Evolutionary conservation across 345 rosid species (phyloP), one percentile per base, ranked within the genome.

Genomic region (Linum trigynum): DNA sequence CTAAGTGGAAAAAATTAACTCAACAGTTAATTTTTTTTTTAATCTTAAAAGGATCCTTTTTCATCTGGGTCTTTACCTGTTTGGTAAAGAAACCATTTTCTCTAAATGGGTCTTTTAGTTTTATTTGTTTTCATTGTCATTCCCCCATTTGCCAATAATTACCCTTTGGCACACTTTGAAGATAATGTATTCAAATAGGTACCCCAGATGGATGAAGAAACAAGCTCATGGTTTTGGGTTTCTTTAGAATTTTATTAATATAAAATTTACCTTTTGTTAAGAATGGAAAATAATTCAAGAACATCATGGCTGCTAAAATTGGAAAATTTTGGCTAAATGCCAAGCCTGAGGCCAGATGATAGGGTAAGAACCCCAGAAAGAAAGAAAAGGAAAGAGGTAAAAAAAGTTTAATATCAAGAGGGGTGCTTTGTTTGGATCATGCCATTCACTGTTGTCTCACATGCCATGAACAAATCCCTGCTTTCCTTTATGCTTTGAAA

Each of bases 371-470:
- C 32, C 32, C 32, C 32, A 23, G 1, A 23, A 23, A 23, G 32
- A 23, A 23, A 23, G 32, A 23, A 23, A 23, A 23, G 32, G 32
- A 23, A 23, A 23, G 32, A 23, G 32, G 32, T 23, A 23, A 23
- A 23, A 60, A 12, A 4, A 60, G 3, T 9, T 66, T 16, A 57
- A 56, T 42, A 72, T 39, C 65, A 32, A 8, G 11, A 39, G 7
- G 39, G 45, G 37, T n/a, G 55, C 51, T 38, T 35, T 58, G 6
- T 55, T 42, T 59, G 57, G 63, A 42, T 38, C 53, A 57, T 40
- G 42, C 68, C 68, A 69, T 71, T 65, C 56, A 64, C 75, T 78
- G 78, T 48, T 67, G 63, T 32, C 72, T 76, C 87, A 75, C 78
- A 60, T 80, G 81, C 74, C 71, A 57, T 36, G 42, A 59, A 17